Evolutionary conservation across 768 basidiomycete species (phyloP).

Genomic region (Boletus barrowsii): DNA sequence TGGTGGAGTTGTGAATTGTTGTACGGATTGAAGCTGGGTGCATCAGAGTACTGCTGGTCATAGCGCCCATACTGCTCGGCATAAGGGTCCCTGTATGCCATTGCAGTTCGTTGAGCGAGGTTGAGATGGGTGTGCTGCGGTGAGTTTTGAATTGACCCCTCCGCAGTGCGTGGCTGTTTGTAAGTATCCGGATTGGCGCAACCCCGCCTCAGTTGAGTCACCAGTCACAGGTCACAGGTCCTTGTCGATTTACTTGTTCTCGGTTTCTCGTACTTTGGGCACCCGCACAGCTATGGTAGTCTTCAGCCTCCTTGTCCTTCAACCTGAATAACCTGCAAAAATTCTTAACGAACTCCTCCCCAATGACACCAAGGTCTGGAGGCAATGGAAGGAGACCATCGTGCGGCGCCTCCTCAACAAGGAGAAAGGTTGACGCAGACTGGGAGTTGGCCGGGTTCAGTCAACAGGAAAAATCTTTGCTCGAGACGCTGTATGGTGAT

Average conservation of each 20-base stretch:
- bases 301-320: slow-evolving; percentile 23
- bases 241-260: too few species aligned
- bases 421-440: slow-evolving; percentile 17
- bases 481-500: slow-evolving; percentile 24
- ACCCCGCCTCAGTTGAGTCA: not conserved
- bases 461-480: slow-evolving; percentile 16
- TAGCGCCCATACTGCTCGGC: slow-evolving; percentile 32
- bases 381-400: slow-evolving; percentile 22
- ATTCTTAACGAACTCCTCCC: slow-evolving; percentile 26
- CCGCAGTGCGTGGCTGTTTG: slow-evolving; percentile 10
- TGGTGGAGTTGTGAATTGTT: slow-evolving; percentile 42
- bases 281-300: slow-evolving; percentile 27
- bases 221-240: not conserved
- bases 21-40: slow-evolving; percentile 47
- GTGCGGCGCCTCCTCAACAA: slow-evolving; percentile 11
- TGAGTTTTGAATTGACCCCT: not conserved
- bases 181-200: too few species aligned
- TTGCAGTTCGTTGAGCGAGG: slow-evolving; percentile 5
- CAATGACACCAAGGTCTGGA: slow-evolving; percentile 28
- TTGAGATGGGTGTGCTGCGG: slow-evolving; percentile 21
- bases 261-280: too few species aligned
- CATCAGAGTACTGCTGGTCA: slow-evolving; percentile 34
- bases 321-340: slow-evolving; percentile 18
- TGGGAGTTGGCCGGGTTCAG: slow-evolving; percentile 20
- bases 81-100: slow-evolving; percentile 60